phyloP scores from a whole-genome alignment of 495 filamentous ascomycete genomes.

The Talaromyces adpressus region DNA sequence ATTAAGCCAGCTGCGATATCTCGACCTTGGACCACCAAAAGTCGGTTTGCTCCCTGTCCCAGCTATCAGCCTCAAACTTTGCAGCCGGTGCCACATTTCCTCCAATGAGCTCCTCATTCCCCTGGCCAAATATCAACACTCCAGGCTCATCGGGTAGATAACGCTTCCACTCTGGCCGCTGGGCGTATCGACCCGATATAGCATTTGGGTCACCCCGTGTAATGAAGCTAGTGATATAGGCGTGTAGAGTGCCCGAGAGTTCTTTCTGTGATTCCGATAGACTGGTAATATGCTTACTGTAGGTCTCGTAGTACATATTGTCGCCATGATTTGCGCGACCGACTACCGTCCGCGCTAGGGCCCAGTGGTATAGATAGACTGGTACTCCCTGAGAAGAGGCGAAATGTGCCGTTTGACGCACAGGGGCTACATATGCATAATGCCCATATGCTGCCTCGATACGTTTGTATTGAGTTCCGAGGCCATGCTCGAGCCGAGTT shows the following conservation, averaged over 20 bases:
- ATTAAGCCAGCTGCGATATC: conserved; percentile 24
- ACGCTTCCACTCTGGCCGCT: conserved; percentile 25
- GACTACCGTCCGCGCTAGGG: conserved; percentile 36
- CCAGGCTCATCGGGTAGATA: conserved; percentile 14
- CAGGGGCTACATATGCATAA: conserved; percentile 61
- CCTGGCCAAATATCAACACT: conserved; percentile 52
- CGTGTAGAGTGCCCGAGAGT: conserved; percentile 46
- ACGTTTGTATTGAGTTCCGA: conserved; percentile 51
- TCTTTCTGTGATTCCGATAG: conserved; percentile 36
- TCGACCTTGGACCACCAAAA: conserved; percentile 50
- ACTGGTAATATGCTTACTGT: conserved; percentile 33
- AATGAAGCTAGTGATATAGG: conserved; percentile 50
- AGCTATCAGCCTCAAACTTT: conserved; percentile 31
- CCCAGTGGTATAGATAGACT: conserved; percentile 56
- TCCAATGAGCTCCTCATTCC: conserved; percentile 51
- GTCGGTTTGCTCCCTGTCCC: conserved; percentile 41
- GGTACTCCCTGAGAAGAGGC: conserved; percentile 29
- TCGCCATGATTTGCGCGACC: conserved; percentile 54
- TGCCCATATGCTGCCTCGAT: conserved; percentile 58
- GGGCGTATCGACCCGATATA: conserved; percentile 16
- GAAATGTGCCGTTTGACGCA: conserved; percentile 52
- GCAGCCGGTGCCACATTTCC: conserved; percentile 36
- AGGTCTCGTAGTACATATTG: conserved; percentile 50
- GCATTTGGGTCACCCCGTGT: conserved; percentile 45
- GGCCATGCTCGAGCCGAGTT: conserved; percentile 20